These are phyloP conservation scores for Veloporphyrellus conicus DNA, from an alignment of 1,284 basidiomycete genomes.

Conservation along the genomic window DNA sequence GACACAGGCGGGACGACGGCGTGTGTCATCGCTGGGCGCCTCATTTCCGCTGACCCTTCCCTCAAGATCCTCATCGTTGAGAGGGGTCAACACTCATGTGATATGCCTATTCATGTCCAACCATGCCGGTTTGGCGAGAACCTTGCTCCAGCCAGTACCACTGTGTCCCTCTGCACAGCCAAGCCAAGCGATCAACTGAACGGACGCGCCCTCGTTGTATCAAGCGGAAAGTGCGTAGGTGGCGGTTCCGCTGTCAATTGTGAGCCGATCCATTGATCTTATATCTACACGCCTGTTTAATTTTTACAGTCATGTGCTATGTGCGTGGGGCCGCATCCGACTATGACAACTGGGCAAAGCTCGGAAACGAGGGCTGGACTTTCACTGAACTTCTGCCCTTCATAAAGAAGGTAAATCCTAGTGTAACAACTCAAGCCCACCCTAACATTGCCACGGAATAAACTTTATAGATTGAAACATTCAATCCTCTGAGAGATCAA, in stretches of 20 bases:
- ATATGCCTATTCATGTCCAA: not conserved
- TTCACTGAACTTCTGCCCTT: slow-evolving; percentile 43
- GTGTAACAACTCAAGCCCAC: not conserved
- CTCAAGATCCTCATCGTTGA: slow-evolving; percentile 43
- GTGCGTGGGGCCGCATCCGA: slow-evolving; percentile 53
- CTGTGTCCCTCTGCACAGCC: slow-evolving; percentile 40
- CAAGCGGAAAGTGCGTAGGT: slow-evolving; percentile 12
- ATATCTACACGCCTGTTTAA: not conserved
- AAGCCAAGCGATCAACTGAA: slow-evolving; percentile 43
- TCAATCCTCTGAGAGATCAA: slow-evolving; percentile 31
- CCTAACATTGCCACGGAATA: not conserved
- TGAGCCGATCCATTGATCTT: slow-evolving; percentile 25
- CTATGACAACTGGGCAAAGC: slow-evolving; percentile 52
- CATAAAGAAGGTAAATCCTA: slow-evolving; percentile 41
- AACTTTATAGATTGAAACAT: slow-evolving; percentile 45
- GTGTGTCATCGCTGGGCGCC: slow-evolving; percentile 40
- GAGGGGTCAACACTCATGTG: slow-evolving; percentile 45
- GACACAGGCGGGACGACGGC: slow-evolving; percentile 38
- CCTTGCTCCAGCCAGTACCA: slow-evolving; percentile 38
- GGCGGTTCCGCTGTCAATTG: slow-evolving; percentile 35
- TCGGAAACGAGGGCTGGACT: slow-evolving; percentile 54
- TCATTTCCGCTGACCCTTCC: slow-evolving; percentile 38
- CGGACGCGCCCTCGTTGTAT: slow-evolving; percentile 42
- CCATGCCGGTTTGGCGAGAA: slow-evolving; percentile 36
- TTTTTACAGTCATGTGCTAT: slow-evolving; percentile 47